Evolutionary conservation across 2,329 filamentous ascomycete genomes (phyloP).

Genomic region (Diaporthe vexans): DNA sequence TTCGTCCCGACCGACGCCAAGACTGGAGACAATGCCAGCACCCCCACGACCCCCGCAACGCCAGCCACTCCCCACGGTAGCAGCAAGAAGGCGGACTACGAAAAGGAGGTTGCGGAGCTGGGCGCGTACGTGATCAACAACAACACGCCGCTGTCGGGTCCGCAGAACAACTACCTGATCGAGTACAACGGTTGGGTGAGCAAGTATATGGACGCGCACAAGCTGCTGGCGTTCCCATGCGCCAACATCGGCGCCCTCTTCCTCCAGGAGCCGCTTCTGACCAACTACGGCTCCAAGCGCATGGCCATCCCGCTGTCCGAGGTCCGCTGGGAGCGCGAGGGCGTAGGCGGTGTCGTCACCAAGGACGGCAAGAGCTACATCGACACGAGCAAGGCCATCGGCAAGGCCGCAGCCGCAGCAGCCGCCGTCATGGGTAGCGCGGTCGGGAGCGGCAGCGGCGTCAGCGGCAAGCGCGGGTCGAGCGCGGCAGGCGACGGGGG

Average conservation of each 20-base stretch:
- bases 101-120: slow-evolving; percentile 76
- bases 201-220: slow-evolving; percentile 79
- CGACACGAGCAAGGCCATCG: slow-evolving; percentile 63
- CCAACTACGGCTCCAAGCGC: slow-evolving; percentile 78
- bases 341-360: slow-evolving; percentile 73
- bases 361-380: slow-evolving; percentile 73
- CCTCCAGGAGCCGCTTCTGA: slow-evolving; percentile 80
- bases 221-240: slow-evolving; percentile 82
- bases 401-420: slow-evolving; percentile 52
- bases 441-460: slow-evolving; percentile 34
- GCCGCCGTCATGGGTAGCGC: slow-evolving; percentile 15
- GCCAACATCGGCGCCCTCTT: slow-evolving; percentile 82
- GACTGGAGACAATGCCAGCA: slow-evolving; percentile 44
- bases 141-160: slow-evolving; percentile 84
- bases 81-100: slow-evolving; percentile 58
- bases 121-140: slow-evolving; percentile 87
- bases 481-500: slow-evolving; percentile 16
- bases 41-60: slow-evolving; percentile 28
- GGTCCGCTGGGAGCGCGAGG: slow-evolving; percentile 88
- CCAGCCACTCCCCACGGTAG: slow-evolving; percentile 43
- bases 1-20: slow-evolving; percentile 37
- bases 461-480: slow-evolving; percentile 10
- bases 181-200: slow-evolving; percentile 89
- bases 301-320: slow-evolving; percentile 90
- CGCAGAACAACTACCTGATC: slow-evolving; percentile 84